Percentiles rank a stretch among this genome's conserved stretches.
phyloP scores from a whole-genome alignment of 805 yeast species.

The Myxozyma udenii region DNA sequence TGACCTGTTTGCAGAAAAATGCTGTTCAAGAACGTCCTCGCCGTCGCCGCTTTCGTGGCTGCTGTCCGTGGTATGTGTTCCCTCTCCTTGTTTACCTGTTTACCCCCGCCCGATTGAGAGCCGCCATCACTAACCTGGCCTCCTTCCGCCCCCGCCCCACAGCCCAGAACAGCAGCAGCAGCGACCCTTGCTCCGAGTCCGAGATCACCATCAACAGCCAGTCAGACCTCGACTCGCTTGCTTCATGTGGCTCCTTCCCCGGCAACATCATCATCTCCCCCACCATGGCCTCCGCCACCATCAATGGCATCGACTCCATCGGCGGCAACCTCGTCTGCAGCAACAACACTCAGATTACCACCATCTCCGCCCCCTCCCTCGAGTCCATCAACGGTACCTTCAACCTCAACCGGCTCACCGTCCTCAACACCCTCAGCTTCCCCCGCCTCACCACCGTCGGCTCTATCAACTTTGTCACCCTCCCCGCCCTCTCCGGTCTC shows the following conservation, averaged over 20 bases:
- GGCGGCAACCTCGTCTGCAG: slow-evolving; percentile 69
- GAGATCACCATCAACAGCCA: slow-evolving; percentile 76
- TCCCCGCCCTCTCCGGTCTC: slow-evolving; percentile 75
- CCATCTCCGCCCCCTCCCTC: slow-evolving; percentile 76
- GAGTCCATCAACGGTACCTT: slow-evolving; percentile 71
- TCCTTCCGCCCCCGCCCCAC: neutral
- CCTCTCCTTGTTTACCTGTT: neutral
- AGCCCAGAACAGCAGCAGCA: neutral
- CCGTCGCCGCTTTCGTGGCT: slow-evolving; percentile 25
- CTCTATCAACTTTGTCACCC: slow-evolving; percentile 70
- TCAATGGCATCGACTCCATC: slow-evolving; percentile 72
- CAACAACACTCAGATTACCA: slow-evolving; percentile 60
- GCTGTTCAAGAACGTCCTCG: slow-evolving; percentile 9
- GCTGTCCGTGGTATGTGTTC: slow-evolving; percentile 22
- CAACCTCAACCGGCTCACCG: slow-evolving; percentile 59
- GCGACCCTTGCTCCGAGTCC: slow-evolving; percentile 21
- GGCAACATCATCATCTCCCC: slow-evolving; percentile 72
- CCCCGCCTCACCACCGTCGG: slow-evolving; percentile 82
- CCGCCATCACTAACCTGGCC: neutral
- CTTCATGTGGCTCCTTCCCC: slow-evolving; percentile 72
- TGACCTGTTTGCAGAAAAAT: slow-evolving; percentile 5
- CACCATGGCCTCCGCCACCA: slow-evolving; percentile 42
- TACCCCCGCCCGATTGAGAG: slow-evolving; percentile 7
- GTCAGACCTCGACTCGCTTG: slow-evolving; percentile 67
- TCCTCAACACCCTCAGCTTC: slow-evolving; percentile 64